phyloP scores from a whole-genome alignment of 192 early-diverging fungal species.

The Mortierella claussenii region DNA sequence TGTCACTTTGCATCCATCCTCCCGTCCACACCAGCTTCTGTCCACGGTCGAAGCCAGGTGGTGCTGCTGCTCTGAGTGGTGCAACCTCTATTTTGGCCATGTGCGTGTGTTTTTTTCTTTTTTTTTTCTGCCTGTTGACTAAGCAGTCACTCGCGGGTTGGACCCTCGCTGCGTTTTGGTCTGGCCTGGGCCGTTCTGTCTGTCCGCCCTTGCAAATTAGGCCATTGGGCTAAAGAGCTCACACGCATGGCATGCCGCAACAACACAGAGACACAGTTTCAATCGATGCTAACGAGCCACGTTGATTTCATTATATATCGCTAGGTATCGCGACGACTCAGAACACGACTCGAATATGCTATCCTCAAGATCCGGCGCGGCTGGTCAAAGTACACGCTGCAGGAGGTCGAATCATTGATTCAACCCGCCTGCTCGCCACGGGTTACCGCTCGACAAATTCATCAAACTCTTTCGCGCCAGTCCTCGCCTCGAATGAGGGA shows the following conservation, averaged over 20 bases:
- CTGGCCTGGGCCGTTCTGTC: too few species aligned
- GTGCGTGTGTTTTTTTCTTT: slow-evolving; percentile 2
- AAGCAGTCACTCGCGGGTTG: slow-evolving; percentile 3
- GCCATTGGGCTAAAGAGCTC: too few species aligned
- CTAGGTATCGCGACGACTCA: slow-evolving; percentile 39
- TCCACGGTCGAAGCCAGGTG: too few species aligned
- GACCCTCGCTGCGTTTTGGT: too few species aligned
- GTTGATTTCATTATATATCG: too few species aligned
- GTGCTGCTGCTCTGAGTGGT: neutral
- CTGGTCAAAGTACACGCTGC: slow-evolving; percentile 50
- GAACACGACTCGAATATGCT: slow-evolving; percentile 49
- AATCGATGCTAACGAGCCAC: too few species aligned
- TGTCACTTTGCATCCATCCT: neutral
- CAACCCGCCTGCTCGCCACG: slow-evolving; percentile 37
- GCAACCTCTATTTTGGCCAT: neutral
- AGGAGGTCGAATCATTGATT: slow-evolving; percentile 47
- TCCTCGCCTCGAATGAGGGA: slow-evolving; percentile 17
- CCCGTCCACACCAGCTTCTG: too few species aligned
- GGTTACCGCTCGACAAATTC: slow-evolving; percentile 17
- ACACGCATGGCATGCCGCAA: too few species aligned
- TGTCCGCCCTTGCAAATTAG: too few species aligned
- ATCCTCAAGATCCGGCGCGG: slow-evolving; percentile 46
- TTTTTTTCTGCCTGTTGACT: neutral
- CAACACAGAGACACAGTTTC: too few species aligned
- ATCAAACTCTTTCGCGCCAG: slow-evolving; percentile 21